phyloP scores from a whole-genome alignment of 139 green algal genomes.

The Haematococcus lacustris region DNA sequence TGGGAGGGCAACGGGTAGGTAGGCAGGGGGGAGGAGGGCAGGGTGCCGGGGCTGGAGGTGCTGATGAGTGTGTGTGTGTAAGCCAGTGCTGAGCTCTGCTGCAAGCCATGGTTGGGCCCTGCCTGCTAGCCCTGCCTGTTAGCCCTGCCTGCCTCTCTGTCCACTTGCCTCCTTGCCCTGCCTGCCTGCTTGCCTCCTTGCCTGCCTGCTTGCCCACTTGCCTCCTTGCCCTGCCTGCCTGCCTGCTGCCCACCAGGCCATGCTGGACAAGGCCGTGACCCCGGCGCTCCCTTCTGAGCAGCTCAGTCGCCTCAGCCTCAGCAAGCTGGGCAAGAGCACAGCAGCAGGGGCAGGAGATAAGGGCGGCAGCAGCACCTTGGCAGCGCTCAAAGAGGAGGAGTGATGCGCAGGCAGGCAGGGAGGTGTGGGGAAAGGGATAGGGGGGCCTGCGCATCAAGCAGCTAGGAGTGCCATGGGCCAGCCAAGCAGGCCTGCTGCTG shows the following conservation, averaged over 20 bases:
- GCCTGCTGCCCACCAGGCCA: slow-evolving; percentile 10
- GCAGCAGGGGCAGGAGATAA: background rate
- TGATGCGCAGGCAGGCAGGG: no score
- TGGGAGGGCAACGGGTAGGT: background rate
- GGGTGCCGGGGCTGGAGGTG: no score
- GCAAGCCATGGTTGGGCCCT: no score
- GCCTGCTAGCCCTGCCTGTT: no score
- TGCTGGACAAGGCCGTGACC: slow-evolving; percentile 27
- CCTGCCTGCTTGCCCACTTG: no score
- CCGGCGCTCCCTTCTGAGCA: slow-evolving; percentile 20
- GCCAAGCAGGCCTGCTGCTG: no score
- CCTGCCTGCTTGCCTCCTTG: background rate
- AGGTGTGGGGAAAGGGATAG: no score
- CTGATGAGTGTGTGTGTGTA: background rate
- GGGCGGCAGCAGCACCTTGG: background rate
- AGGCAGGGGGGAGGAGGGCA: background rate
- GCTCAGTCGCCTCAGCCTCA: slow-evolving; percentile 18
- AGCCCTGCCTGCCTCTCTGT: background rate
- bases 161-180: background rate
- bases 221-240: no score
- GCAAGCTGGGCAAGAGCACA: slow-evolving; percentile 9
- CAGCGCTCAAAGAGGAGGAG: background rate
- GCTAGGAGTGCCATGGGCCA: no score
- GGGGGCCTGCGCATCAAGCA: no score
- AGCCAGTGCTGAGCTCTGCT: no score